Percentiles rank a stretch among this genome's conserved stretches.
phyloP scores from a whole-genome alignment of 2,329 filamentous ascomycete genomes.

The Sordariomycetes sp. region DNA sequence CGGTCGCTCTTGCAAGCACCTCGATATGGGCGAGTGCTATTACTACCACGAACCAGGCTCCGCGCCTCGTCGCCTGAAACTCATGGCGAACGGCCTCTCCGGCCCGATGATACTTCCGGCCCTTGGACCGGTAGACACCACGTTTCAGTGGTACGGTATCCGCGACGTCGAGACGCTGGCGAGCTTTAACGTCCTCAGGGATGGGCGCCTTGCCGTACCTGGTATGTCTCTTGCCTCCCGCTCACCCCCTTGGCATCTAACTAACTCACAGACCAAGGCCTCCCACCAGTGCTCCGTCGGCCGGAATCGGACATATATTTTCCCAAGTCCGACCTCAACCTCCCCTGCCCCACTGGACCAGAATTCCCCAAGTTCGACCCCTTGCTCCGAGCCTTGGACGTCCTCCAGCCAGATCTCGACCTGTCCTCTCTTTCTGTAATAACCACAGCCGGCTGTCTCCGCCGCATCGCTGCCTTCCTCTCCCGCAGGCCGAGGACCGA shows the following conservation, averaged over 20 bases:
- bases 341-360: not conserved
- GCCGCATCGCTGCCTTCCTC: constrained; percentile 1
- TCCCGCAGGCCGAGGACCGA: not conserved
- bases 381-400: not conserved
- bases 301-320: not conserved
- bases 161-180: not conserved
- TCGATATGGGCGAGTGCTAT: not conserved
- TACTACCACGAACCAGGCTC: not conserved
- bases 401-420: not conserved
- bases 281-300: not conserved
- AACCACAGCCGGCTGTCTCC: constrained; percentile 2
- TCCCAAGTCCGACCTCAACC: not conserved
- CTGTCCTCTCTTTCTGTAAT: not conserved
- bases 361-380: not conserved
- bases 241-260: not conserved
- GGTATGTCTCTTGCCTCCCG: not conserved
- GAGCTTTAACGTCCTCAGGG: constrained; percentile 1
- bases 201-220: not conserved
- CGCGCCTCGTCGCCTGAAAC: not conserved
- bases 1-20: not conserved
- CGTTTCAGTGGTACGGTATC: constrained; percentile 2
- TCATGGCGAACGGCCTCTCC: not conserved
- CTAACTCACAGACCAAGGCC: not conserved
- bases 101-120: not conserved
- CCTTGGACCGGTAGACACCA: not conserved